Conservation (phyloP, 768 basidiomycete species). For the Suillus clintonianus region DNA sequence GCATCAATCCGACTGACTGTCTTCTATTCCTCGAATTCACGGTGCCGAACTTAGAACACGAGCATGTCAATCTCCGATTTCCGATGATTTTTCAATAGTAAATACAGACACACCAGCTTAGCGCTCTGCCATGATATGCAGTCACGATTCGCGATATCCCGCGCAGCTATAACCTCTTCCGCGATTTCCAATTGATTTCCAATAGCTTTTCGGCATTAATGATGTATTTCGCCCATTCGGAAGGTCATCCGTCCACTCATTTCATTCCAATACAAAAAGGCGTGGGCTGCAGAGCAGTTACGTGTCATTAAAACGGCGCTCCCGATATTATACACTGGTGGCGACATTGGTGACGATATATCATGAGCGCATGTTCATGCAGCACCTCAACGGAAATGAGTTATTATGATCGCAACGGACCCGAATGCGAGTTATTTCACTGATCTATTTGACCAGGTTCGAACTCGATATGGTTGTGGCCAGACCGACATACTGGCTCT, state of each 20-base stretch:
- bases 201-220: not conserved
- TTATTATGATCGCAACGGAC: not conserved
- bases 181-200: not conserved
- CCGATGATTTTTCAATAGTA: not conserved
- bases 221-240: not conserved
- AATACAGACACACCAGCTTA: not conserved
- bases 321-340: not conserved
- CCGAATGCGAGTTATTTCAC: not conserved
- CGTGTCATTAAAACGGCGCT: not conserved
- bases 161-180: not conserved
- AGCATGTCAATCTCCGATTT: not conserved
- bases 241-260: not conserved
- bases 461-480: not conserved
- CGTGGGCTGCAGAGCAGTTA: not conserved
- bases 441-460: not conserved
- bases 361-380: not conserved
- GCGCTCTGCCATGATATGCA: not conserved
- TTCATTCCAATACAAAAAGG: not conserved
- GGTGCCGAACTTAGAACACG: not conserved
- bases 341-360: not conserved
- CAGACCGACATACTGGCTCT: not conserved
- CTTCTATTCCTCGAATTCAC: not conserved
- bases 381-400: conserved; percentile 2
- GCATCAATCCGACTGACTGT: not conserved
- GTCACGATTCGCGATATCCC: not conserved